These are phyloP conservation scores for Durio zibethinus DNA, from an alignment of 345 rosid genomes.

Conservation along the genomic window DNA sequence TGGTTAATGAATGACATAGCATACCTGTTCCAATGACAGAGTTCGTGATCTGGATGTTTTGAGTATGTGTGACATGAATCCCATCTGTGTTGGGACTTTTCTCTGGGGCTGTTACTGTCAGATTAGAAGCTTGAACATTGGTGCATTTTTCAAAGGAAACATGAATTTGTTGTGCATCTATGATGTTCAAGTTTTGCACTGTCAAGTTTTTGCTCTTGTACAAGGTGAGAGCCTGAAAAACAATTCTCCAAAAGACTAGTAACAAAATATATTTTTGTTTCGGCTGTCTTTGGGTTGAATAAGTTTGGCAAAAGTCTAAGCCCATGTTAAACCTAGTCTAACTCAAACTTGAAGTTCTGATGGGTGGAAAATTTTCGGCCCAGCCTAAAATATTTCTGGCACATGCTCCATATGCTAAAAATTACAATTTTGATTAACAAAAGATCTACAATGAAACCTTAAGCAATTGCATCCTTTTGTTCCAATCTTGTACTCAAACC, in stretches of 20 bases:
- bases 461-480: too few species aligned
- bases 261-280: not conserved
- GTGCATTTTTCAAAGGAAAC: conserved; percentile 50
- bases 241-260: too few species aligned
- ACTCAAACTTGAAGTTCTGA: not conserved
- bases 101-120: conserved; percentile 49
- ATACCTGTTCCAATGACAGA: conserved; percentile 60
- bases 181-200: conserved; percentile 47
- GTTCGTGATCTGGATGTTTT: conserved; percentile 51
- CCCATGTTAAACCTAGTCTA: not conserved
- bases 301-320: not conserved
- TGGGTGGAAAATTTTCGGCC: not conserved
- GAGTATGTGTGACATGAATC: conserved; percentile 63
- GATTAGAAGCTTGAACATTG: conserved; percentile 46
- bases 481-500: too few species aligned
- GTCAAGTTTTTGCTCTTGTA: conserved; percentile 43
- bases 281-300: not conserved
- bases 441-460: too few species aligned
- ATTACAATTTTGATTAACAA: too few species aligned
- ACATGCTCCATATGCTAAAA: too few species aligned
- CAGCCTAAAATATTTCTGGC: not conserved
- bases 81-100: conserved; percentile 90
- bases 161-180: conserved; percentile 73
- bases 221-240: conserved; percentile 67
- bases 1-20: not conserved